These are phyloP conservation scores for Chaetothyriales sp. DNA, from an alignment of 2,329 filamentous ascomycete genomes.

Conservation along the genomic window DNA sequence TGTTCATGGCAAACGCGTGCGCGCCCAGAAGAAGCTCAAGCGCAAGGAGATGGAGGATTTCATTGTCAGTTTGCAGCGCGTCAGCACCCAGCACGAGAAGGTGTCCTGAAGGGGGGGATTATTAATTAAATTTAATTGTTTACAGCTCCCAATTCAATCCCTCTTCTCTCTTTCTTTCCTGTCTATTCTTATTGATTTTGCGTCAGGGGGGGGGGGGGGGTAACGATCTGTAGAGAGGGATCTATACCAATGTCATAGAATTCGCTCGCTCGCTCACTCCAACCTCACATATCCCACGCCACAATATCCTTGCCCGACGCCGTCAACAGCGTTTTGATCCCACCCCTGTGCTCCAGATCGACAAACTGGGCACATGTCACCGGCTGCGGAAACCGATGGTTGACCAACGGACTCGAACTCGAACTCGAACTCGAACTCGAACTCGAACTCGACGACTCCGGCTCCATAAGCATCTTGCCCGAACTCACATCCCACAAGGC, in stretches of 20 bases:
- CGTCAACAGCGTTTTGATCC: constrained; percentile 10
- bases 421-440: too few relatives aligned
- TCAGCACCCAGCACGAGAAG: constrained; percentile 86
- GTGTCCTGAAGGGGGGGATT: constrained; percentile 52
- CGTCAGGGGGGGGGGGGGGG: too few relatives aligned
- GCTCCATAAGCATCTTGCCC: constrained; percentile 8
- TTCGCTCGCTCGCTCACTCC: not conserved
- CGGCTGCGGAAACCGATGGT: constrained; percentile 3
- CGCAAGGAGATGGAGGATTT: constrained; percentile 58
- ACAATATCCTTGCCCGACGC: not conserved
- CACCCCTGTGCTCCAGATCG: constrained; percentile 6
- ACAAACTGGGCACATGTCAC: constrained; percentile 6
- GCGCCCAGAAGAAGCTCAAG: constrained; percentile 61
- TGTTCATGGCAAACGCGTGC: constrained; percentile 67
- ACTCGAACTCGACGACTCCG: too few relatives aligned
- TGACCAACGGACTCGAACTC: constrained; percentile 4
- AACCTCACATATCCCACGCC: constrained; percentile 7
- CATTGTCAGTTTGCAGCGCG: constrained; percentile 80
- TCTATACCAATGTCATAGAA: too few relatives aligned
- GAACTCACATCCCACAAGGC: constrained; percentile 9
- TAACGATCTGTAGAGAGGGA: too few relatives aligned
- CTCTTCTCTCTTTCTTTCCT: too few relatives aligned
- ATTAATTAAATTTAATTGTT: too few relatives aligned
- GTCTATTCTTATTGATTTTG: too few relatives aligned
- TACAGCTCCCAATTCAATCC: too few relatives aligned